Conservation (phyloP, 805 yeast genomes). For the Candida khao-thaluensis region DNA sequence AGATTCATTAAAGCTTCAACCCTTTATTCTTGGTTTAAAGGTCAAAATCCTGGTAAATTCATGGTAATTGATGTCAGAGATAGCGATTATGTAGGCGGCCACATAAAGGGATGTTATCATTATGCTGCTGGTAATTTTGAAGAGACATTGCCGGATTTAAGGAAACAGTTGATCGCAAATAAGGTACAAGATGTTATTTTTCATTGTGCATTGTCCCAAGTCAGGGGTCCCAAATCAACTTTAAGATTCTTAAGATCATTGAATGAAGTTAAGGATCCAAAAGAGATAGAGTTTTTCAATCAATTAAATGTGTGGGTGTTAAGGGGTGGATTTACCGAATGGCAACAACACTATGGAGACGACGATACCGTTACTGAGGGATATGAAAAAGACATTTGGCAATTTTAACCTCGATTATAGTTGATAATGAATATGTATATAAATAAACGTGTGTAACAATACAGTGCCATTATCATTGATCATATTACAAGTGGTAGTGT, state of each 20-base stretch:
- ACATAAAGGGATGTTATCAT: slow-evolving; percentile 55
- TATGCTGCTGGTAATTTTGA: slow-evolving; percentile 52
- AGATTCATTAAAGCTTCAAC: slow-evolving; percentile 46
- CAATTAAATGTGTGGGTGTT: slow-evolving; percentile 64
- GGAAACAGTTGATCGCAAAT: slow-evolving; percentile 28
- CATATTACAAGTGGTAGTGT: too few species aligned
- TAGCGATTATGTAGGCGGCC: slow-evolving; percentile 77
- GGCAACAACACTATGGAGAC: slow-evolving; percentile 77
- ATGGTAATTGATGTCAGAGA: slow-evolving; percentile 84
- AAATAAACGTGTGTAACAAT: too few species aligned
- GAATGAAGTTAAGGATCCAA: slow-evolving; percentile 27
- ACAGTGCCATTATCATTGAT: too few species aligned
- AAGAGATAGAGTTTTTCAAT: slow-evolving; percentile 22
- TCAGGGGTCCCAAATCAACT: slow-evolving; percentile 87
- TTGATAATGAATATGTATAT: too few species aligned
- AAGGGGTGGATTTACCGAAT: slow-evolving; percentile 78
- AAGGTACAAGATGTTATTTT: slow-evolving; percentile 61
- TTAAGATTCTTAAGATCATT: slow-evolving; percentile 53
- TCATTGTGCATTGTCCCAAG: slow-evolving; percentile 90
- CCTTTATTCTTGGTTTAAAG: slow-evolving; percentile 47
- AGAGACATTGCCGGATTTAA: slow-evolving; percentile 37
- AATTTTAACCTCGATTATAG: neutral
- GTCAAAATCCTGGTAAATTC: slow-evolving; percentile 39
- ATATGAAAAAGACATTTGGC: slow-evolving; percentile 37
- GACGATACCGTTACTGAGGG: slow-evolving; percentile 62